Evolutionary conservation across 2,329 filamentous ascomycete species (phyloP), one percentile per base, ranked within the genome.

Genomic region (Aureobasidium namibiae): DNA sequence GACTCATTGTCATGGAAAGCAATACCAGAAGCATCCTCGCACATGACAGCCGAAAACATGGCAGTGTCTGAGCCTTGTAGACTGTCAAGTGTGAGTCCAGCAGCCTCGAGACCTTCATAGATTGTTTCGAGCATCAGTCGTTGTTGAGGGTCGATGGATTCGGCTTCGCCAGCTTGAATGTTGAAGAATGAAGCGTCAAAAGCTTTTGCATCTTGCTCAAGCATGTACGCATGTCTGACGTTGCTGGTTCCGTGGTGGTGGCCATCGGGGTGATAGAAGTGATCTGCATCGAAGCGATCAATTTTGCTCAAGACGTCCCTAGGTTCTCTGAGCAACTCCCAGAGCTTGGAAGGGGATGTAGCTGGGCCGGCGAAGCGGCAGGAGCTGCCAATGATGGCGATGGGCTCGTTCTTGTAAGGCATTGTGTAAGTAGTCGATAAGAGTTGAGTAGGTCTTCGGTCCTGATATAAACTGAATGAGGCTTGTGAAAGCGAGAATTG

Each of bases 371-470:
- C 76, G 23, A 79, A 74, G 0, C 77, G 69, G 31, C 77, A 77
- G 1, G 69, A 74, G 48, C 60, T 75, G 26, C 76, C 76, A 10
- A 79, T 66, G 14, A 79, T 68, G 24, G 76, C 77, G 24, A 79
- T 76, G 41, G 74, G 73, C 49, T 68, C 62, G 56, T 53, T 52
- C 21, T 39, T 39, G 49, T 52, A 52, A 50, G 46, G 38, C 46
- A 50, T 50, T 36, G 46, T 50, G n/a, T 29, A 48, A n/a, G 24
- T 48, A 14, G 7, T 48, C 33, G 26, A n/a, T 13, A 3, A 16
- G 11, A 13, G 11, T 50, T 24, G n/a, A 2, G 33, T 42, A 8
- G 14, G 5, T n/a, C n/a, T 16, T 38, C 34, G 34, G 14, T 16
- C n/a, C 3, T 38, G 14, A 7, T n/a, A n/a, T n/a, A 23, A 21